Base-by-base conservation (phyloP, 345 rosid genomes). In the Arabidopsis suecica region DNA sequence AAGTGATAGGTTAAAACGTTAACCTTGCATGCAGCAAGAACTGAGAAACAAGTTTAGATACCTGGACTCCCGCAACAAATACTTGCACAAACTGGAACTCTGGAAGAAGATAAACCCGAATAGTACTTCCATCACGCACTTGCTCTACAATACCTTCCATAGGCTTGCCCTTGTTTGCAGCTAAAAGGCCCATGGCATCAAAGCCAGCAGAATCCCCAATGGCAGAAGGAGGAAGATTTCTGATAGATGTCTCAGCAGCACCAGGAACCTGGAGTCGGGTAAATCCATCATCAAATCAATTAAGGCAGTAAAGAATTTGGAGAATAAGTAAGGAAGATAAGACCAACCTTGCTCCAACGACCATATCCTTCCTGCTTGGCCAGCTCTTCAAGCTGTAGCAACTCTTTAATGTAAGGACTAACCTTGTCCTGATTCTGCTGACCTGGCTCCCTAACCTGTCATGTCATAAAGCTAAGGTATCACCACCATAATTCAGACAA, bases 41-140 rank as follows among this genome's bases (percentile, higher is more conserved):
- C 53, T 40, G 40, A 18, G 59, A 36, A 50, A n/a, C 12, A 13
- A 13, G 20, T 37, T 50, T 13, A 1, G 5, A 41, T 75, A 93
- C 99, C 99, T 96, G 98, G 71, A 91, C 76, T 84, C 99, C 99
- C 0, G 99, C 99, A 70, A 96, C 91, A 78, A 88, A 89, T 6
- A 96, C 99, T 83, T 89, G 97, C 69, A 96, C 98, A 73, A 87
- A 96, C 73, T 93, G 96, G 80, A 93, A 91, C 54, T 88, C 95
- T 12, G 99, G 99, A 79, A 96, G 98, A 82, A 96, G 84, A 81
- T 96, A 85, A 61, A 93, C 93, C 30, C 96, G 90, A 37, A 93
- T 76, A 11, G 93, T 88, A 73, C 97, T 93, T 56, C 98, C 98
- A 88, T 93, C 97, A 65, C 96, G 96, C 70, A 89, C 93, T 77